These are phyloP conservation scores for Penicillium waksmanii DNA, from an alignment of 495 filamentous ascomycete genomes.

Conservation along the genomic window DNA sequence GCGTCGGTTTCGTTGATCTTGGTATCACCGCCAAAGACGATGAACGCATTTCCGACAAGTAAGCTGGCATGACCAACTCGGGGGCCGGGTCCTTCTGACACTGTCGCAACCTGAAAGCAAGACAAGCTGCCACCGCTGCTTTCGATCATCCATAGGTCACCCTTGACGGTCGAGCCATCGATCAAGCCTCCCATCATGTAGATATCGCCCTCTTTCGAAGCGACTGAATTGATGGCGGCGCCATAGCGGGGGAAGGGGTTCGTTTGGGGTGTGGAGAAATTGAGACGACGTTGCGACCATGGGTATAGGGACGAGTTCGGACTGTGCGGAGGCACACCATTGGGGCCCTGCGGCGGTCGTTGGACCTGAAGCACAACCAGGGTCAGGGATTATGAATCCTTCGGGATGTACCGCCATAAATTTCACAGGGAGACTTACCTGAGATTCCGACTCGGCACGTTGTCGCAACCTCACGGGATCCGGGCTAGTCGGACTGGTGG, in stretches of 20 bases:
- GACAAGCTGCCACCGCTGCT: slow-evolving; percentile 78
- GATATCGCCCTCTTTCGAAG: slow-evolving; percentile 95
- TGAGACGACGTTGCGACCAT: slow-evolving; percentile 90
- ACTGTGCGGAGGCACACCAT: slow-evolving; percentile 44
- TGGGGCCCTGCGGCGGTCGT: slow-evolving; percentile 38
- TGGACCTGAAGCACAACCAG: slow-evolving; percentile 31
- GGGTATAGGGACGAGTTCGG: slow-evolving; percentile 76
- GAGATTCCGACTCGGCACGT: slow-evolving; percentile 53
- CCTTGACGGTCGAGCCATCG: slow-evolving; percentile 91
- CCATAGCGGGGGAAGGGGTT: slow-evolving; percentile 97
- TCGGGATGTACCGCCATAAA: neutral
- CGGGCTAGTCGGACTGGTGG: slow-evolving; percentile 45
- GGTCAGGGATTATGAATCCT: slow-evolving; percentile 8
- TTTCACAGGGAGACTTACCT: slow-evolving; percentile 39
- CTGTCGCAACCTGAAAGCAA: slow-evolving; percentile 89
- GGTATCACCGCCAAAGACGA: slow-evolving; percentile 98
- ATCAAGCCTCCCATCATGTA: slow-evolving; percentile 98
- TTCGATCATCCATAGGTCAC: slow-evolving; percentile 98
- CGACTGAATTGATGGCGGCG: slow-evolving; percentile 88
- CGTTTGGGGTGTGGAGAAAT: slow-evolving; percentile 78
- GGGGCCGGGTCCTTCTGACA: slow-evolving; percentile 90
- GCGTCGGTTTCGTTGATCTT: slow-evolving; percentile 92
- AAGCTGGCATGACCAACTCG: slow-evolving; percentile 94
- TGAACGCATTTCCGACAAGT: slow-evolving; percentile 97
- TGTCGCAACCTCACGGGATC: slow-evolving; percentile 56